phyloP scores from a whole-genome alignment of 2,329 filamentous ascomycete genomes.

The Monilinia vaccinii-corymbosi region DNA sequence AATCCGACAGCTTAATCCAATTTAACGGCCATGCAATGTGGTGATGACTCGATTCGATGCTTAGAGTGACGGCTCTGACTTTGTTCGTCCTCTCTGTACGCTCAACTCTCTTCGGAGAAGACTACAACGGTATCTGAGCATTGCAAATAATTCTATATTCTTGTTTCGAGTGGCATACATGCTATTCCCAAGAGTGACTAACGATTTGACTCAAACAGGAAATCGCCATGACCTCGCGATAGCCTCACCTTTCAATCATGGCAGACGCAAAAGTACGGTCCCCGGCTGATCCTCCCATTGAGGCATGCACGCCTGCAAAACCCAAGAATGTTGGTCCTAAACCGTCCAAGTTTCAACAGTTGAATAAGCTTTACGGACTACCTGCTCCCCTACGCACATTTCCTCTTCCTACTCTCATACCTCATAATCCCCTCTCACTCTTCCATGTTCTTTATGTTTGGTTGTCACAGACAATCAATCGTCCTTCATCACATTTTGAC shows the following conservation, averaged over 20 bases:
- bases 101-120: constrained; percentile 52
- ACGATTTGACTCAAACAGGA: constrained; percentile 15
- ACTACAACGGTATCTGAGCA: constrained; percentile 98
- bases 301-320: constrained; percentile 6
- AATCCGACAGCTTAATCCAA: not conserved
- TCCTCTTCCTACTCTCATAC: constrained; percentile 79
- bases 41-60: constrained; percentile 56
- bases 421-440: constrained; percentile 83
- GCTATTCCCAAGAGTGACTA: not conserved
- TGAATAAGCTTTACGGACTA: constrained; percentile 70
- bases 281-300: constrained; percentile 7
- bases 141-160: constrained; percentile 25
- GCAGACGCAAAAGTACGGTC: constrained; percentile 16
- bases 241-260: constrained; percentile 20
- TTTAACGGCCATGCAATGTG: constrained; percentile 27
- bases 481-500: constrained; percentile 54
- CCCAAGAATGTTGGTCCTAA: constrained; percentile 13
- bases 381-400: constrained; percentile 74
- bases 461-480: constrained; percentile 60
- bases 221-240: constrained; percentile 22
- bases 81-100: constrained; percentile 52
- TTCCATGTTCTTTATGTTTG: constrained; percentile 72
- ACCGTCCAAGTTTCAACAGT: constrained; percentile 33
- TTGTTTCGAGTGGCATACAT: not conserved
- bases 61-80: constrained; percentile 40